Evolutionary conservation across 331 rosid genomes (phyloP).

Genomic region (Dryas integrifolia): DNA sequence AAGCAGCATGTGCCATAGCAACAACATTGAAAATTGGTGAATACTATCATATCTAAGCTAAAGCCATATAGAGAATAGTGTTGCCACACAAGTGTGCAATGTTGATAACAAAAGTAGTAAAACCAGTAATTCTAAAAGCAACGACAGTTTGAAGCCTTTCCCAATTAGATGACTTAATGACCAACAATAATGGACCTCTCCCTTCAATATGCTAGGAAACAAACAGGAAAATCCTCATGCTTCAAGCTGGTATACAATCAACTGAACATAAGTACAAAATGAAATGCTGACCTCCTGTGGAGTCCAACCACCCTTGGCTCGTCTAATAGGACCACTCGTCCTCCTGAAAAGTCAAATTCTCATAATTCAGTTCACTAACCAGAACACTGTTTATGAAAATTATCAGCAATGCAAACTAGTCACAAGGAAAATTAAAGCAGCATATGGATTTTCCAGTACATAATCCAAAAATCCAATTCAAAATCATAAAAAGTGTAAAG

Average conservation of each 20-base stretch:
- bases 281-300: conserved; percentile 73
- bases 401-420: conserved; percentile 13
- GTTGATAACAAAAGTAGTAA: neutral
- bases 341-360: conserved; percentile 55
- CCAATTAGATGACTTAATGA: conserved; percentile 1
- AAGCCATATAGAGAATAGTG: neutral
- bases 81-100: neutral
- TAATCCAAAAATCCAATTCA: conserved; percentile 2
- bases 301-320: conserved; percentile 99
- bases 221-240: conserved; percentile 6
- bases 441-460: neutral
- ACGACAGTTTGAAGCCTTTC: neutral
- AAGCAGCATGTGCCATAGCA: neutral
- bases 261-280: neutral
- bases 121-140: neutral
- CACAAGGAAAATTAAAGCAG: conserved; percentile 16
- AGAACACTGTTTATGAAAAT: neutral
- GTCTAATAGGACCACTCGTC: conserved; percentile 90
- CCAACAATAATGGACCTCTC: conserved; percentile 13
- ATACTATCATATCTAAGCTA: conserved; percentile 16
- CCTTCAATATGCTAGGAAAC: conserved; percentile 29
- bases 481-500: neutral
- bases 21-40: neutral
- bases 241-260: conserved; percentile 20
- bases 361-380: conserved; percentile 16